Evolutionary conservation across 2,329 filamentous ascomycete genomes (phyloP), one percentile per base, ranked within the genome.

Genomic region (Diaporthe sp.): DNA sequence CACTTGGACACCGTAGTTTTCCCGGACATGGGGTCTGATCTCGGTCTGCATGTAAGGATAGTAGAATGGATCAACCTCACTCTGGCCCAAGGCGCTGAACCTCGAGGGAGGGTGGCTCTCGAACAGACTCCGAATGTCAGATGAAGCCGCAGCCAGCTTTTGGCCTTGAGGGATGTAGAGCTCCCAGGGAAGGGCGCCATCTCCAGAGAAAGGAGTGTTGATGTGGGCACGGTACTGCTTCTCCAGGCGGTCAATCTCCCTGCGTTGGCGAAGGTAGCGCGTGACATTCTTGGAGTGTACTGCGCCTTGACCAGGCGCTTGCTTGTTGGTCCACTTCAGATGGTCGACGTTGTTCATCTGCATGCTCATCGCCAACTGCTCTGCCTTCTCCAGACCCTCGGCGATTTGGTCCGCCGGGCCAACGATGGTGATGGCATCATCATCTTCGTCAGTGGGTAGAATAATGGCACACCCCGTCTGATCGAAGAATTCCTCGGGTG

Each of bases 391-490:
- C 62, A 95, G 87, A 80, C 94, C 97, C 78, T 88, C 88, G 77
- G 94, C 89, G 74, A 98, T 91, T 80, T 91, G 91, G 77, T 94
- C 91, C 10, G 92, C 86, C 25, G 94, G 95, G 4, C 97, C 97
- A 78, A 98, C 92, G 77, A 99, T 91, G 42, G 95, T 96, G 62
- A 98, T 90, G 57, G 92, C 92, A 80, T 98, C 95, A 62, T 95
- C 94, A 75, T 97, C 94, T 72, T 94, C 92, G 34, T 93, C 91
- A 37, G 89, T 89, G 10, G 95, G 96, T 61, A 98, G 85, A 75
- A 98, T 90, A 76, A 98, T 93, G 58, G 94, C 91, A 84, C 97
- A 99, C 77, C 96, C 96, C 75, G 97, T 98, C 81, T 98, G 92
- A 61, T 92, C 90, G 78, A 98, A 92, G 87, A 99, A 98, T 61